Conservation (phyloP, 2,329 filamentous ascomycete genomes). For the Volutella citrinella region DNA sequence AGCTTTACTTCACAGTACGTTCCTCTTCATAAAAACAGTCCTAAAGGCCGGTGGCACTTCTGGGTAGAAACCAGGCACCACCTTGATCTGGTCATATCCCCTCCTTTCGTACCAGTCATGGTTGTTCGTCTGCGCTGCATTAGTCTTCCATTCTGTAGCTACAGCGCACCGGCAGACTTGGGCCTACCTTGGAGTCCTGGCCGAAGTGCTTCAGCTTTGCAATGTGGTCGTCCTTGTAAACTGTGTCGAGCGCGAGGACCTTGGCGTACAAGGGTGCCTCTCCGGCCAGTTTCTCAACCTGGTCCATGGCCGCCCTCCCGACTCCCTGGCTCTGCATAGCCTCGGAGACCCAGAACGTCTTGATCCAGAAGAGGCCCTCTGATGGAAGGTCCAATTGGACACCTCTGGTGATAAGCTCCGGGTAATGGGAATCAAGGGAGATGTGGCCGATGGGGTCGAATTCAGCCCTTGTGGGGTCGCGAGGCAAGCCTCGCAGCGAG, state of each 20-base stretch:
- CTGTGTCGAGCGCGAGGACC: slow-evolving; percentile 25
- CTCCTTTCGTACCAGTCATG: slow-evolving; percentile 29
- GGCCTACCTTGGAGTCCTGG: slow-evolving; percentile 8
- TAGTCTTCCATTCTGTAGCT: fast-evolving
- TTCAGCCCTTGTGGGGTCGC: slow-evolving; percentile 9
- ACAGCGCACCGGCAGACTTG: fast-evolving
- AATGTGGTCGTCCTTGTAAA: slow-evolving; percentile 20
- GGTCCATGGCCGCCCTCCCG: slow-evolving; percentile 28
- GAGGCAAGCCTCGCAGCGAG: slow-evolving; percentile 12
- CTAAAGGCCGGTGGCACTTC: neutral
- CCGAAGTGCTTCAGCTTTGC: slow-evolving; percentile 4
- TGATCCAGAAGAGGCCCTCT: slow-evolving; percentile 27
- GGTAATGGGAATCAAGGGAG: slow-evolving; percentile 19
- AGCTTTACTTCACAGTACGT: slow-evolving; percentile 6
- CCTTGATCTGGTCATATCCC: slow-evolving; percentile 23
- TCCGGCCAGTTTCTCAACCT: slow-evolving; percentile 24
- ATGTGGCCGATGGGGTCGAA: slow-evolving; percentile 24
- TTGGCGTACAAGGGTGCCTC: slow-evolving; percentile 21
- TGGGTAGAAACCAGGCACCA: slow-evolving; percentile 13
- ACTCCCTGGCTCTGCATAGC: slow-evolving; percentile 24
- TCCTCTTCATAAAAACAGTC: slow-evolving; percentile 13
- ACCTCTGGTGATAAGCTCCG: slow-evolving; percentile 1
- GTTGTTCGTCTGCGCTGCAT: slow-evolving; percentile 17
- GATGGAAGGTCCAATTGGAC: slow-evolving; percentile 17
- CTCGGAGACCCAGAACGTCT: slow-evolving; percentile 25